Percentiles rank a stretch among this genome's conserved stretches.
phyloP scores from a whole-genome alignment of 2,329 filamentous ascomycete species.

The Aureobasidium sp. region DNA sequence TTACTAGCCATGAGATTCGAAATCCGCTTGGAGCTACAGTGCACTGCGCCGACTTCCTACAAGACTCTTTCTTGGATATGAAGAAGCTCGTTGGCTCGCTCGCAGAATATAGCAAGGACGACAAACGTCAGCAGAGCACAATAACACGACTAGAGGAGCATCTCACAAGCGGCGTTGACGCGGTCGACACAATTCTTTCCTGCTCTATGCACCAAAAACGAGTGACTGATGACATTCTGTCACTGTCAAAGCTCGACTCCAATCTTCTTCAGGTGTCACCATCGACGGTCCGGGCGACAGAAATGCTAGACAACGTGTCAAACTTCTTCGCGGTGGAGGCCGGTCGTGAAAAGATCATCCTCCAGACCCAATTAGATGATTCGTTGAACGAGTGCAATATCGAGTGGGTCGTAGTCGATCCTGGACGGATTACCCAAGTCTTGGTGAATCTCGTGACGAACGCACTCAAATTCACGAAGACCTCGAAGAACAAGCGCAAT shows the following conservation, averaged over 20 bases:
- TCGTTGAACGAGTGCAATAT: conserved; percentile 25
- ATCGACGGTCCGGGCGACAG: conserved; percentile 23
- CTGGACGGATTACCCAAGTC: conserved; percentile 23
- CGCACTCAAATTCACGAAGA: conserved; percentile 20
- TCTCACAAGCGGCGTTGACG: not conserved
- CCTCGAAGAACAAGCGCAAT: not conserved
- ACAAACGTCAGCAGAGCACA: not conserved
- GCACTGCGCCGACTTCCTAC: conserved; percentile 13
- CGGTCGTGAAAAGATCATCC: conserved; percentile 39
- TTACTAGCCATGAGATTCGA: conserved; percentile 23
- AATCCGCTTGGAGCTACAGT: conserved; percentile 15
- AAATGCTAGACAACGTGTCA: conserved; percentile 30
- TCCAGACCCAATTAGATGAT: conserved; percentile 25
- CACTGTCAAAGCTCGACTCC: conserved; percentile 29
- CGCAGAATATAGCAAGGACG: not conserved
- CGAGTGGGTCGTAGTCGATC: conserved; percentile 18
- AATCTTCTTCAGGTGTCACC: conserved; percentile 31
- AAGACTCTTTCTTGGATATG: conserved; percentile 9
- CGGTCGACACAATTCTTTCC: conserved; percentile 35
- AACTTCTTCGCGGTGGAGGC: conserved; percentile 25
- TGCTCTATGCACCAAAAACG: conserved; percentile 36
- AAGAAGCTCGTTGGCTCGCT: conserved; percentile 7
- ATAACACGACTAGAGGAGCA: not conserved
- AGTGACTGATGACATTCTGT: conserved; percentile 40
- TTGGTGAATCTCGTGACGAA: conserved; percentile 29